Percentiles rank a stretch among this genome's conserved stretches.
Evolutionary conservation across 2,329 filamentous ascomycete genomes (phyloP).

Genomic region (Pyricularia pennisetigena): DNA sequence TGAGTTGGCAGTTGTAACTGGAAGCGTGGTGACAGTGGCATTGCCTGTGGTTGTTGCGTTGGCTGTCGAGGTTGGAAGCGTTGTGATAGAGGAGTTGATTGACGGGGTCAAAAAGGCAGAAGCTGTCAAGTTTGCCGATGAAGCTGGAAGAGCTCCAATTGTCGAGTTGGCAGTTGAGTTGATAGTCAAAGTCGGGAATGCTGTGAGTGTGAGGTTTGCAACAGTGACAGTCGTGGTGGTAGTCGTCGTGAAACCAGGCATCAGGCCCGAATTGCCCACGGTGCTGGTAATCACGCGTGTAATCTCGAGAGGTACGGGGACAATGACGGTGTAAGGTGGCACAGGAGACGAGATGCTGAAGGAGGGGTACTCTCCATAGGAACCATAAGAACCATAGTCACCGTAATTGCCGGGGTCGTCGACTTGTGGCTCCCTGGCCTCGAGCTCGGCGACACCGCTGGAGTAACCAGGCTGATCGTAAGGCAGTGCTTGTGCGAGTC

Average conservation of each 20-base stretch:
- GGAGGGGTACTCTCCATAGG: neutral
- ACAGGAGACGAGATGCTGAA: neutral
- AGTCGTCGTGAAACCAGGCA: neutral
- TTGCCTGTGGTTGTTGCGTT: neutral
- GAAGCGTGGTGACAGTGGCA: neutral
- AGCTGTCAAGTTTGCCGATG: neutral
- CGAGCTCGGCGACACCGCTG: neutral
- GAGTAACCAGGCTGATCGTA: neutral
- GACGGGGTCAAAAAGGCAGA: neutral
- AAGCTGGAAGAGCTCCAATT: neutral
- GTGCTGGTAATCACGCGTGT: slow-evolving; percentile 1
- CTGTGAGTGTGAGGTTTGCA: slow-evolving; percentile 1
- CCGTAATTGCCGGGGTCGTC: slow-evolving; percentile 2
- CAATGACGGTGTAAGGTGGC: neutral
- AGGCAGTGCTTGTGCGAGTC: neutral
- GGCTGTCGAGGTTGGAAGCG: neutral
- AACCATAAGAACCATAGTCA: slow-evolving; percentile 3
- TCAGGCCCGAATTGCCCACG: neutral
- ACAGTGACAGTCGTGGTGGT: neutral
- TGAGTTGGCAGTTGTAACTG: neutral
- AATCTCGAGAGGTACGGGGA: neutral
- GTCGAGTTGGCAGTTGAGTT: slow-evolving; percentile 1
- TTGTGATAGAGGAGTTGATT: neutral
- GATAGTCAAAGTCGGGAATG: neutral
- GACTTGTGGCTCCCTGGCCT: neutral